These are phyloP conservation scores for Shiraia sp. DNA, from an alignment of 2,329 filamentous ascomycete species.

Conservation along the genomic window DNA sequence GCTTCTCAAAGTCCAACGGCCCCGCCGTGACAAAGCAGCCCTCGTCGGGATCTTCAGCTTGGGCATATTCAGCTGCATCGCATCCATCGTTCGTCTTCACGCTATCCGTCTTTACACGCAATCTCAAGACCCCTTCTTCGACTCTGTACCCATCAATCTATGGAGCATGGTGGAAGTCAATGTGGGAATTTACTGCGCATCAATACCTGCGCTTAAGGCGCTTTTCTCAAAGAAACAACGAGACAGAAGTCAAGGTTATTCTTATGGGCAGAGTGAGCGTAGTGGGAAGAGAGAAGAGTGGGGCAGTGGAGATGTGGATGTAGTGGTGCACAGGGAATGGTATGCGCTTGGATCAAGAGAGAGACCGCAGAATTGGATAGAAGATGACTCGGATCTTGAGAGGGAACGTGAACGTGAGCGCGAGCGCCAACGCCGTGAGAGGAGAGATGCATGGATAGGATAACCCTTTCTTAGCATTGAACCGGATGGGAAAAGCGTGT, in stretches of 20 bases:
- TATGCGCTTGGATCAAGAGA: background rate
- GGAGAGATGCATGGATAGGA: no score
- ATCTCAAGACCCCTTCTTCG: conserved; percentile 61
- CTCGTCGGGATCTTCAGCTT: conserved; percentile 80
- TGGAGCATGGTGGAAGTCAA: conserved; percentile 93
- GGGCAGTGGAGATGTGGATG: conserved; percentile 1
- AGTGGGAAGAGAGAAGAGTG: conserved; percentile 7
- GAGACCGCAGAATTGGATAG: background rate
- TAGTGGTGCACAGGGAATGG: conserved; percentile 1
- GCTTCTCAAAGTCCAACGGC: conserved; percentile 79
- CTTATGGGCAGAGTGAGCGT: conserved; percentile 25
- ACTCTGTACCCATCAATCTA: conserved; percentile 83
- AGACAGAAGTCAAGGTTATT: conserved; percentile 13
- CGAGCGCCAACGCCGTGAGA: no score
- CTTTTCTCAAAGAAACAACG: conserved; percentile 47
- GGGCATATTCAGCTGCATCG: conserved; percentile 86
- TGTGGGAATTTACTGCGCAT: conserved; percentile 83
- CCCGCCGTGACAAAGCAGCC: conserved; percentile 80
- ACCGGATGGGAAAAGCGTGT: no score
- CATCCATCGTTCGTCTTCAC: conserved; percentile 67
- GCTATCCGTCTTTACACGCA: conserved; percentile 45
- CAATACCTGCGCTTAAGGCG: conserved; percentile 85
- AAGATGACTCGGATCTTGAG: no score
- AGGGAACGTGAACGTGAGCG: no score
- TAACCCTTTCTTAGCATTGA: no score